A percentile compares a stretch with the other conserved stretches of the same genome.
phyloP scores from a whole-genome alignment of 768 basidiomycete genomes.

The Clavulina sp. region DNA sequence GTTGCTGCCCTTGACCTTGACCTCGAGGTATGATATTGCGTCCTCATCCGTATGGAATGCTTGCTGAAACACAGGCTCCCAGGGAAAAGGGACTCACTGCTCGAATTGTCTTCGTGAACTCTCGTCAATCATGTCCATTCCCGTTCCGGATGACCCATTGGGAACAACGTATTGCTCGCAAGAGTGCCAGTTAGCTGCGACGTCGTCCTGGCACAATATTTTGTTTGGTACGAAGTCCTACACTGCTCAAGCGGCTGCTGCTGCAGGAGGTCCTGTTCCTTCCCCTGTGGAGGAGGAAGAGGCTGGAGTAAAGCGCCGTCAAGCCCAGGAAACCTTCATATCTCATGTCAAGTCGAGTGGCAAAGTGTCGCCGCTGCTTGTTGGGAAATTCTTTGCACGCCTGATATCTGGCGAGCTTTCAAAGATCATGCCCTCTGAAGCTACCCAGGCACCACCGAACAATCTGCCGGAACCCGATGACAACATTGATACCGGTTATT shows the following conservation, averaged over 20 bases:
- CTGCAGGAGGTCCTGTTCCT: slow-evolving; percentile 17
- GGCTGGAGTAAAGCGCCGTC: slow-evolving; percentile 28
- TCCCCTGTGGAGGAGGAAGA: too few species aligned
- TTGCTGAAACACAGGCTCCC: slow-evolving; percentile 13
- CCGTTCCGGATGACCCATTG: slow-evolving; percentile 33
- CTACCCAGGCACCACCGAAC: slow-evolving; percentile 5
- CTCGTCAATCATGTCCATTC: slow-evolving; percentile 28
- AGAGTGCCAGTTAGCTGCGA: slow-evolving; percentile 39
- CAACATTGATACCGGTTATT: slow-evolving; percentile 35
- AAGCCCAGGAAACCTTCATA: slow-evolving; percentile 42
- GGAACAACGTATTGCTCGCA: slow-evolving; percentile 55
- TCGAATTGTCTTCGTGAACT: slow-evolving; percentile 53
- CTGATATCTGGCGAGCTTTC: slow-evolving; percentile 48
- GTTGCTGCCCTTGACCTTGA: slow-evolving; percentile 56
- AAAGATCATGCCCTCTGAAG: slow-evolving; percentile 24
- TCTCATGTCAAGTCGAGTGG: slow-evolving; percentile 35
- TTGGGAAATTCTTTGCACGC: slow-evolving; percentile 53
- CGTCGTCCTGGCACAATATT: slow-evolving; percentile 43
- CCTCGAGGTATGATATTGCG: slow-evolving; percentile 18
- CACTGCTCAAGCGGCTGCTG: slow-evolving; percentile 29
- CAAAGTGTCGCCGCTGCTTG: slow-evolving; percentile 33
- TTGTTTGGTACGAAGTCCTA: slow-evolving; percentile 54
- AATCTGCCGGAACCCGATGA: slow-evolving; percentile 16
- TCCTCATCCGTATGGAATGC: not conserved
- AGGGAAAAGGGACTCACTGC: slow-evolving; percentile 50